Evolutionary conservation across 176 grass and related monocot species (phyloP).

Genomic region (Tillandsia leiboldiana): DNA sequence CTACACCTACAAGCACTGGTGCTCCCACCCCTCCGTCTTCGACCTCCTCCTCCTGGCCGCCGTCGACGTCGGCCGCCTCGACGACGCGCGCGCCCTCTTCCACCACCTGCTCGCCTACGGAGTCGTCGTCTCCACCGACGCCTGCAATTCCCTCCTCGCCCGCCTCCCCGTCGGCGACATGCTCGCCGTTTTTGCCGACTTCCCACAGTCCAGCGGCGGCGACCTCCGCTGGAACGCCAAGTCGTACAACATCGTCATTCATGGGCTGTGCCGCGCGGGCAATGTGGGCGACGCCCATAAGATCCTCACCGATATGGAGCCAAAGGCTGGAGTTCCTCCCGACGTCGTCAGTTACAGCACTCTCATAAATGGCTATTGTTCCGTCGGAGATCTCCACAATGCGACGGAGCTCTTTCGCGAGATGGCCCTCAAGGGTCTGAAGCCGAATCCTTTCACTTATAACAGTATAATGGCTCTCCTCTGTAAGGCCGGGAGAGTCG

Average conservation of each 20-base stretch:
- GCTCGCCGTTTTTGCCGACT: conserved; percentile 36
- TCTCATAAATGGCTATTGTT: conserved; percentile 63
- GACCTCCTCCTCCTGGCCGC: conserved; percentile 61
- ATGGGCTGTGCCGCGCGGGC: conserved; percentile 29
- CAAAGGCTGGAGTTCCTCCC: neutral
- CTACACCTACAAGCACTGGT: conserved; percentile 78
- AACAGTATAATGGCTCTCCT: conserved; percentile 59
- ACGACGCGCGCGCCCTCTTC: conserved; percentile 33
- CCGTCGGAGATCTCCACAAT: conserved; percentile 31
- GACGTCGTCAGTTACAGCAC: conserved; percentile 78
- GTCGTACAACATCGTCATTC: conserved; percentile 74
- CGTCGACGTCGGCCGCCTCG: conserved; percentile 29
- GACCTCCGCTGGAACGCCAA: conserved; percentile 42
- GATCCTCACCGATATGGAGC: conserved; percentile 42
- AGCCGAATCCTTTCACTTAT: conserved; percentile 50
- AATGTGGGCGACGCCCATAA: conserved; percentile 40
- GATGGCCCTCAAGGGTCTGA: conserved; percentile 48
- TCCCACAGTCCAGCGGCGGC: conserved; percentile 29
- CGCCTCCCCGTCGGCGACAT: conserved; percentile 47
- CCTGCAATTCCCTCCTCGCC: conserved; percentile 55
- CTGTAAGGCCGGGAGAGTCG: conserved; percentile 43
- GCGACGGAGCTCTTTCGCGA: conserved; percentile 54
- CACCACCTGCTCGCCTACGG: conserved; percentile 56
- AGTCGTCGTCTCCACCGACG: conserved; percentile 44
- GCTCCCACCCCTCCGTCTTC: conserved; percentile 61